Conservation (phyloP, 2,329 filamentous ascomycete species). For the Rhytidhysteron rufulum region DNA sequence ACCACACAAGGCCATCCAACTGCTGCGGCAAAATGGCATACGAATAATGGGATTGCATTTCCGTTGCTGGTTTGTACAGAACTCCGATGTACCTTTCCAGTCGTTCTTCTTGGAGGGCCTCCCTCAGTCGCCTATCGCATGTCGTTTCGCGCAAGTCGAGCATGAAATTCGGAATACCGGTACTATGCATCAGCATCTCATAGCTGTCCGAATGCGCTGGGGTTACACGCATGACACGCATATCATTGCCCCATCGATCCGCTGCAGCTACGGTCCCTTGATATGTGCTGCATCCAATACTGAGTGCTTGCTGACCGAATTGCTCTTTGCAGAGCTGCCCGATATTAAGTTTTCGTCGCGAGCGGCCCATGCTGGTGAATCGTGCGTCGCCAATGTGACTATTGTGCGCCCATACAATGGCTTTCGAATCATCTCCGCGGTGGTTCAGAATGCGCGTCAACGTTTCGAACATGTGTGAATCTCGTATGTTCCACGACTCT, state of each 20-base stretch:
- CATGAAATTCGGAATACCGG: constrained; percentile 42
- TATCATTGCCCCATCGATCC: constrained; percentile 49
- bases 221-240: constrained; percentile 40
- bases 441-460: constrained; percentile 43
- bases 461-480: constrained; percentile 52
- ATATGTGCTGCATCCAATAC: constrained; percentile 49
- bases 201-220: constrained; percentile 47
- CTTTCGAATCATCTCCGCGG: constrained; percentile 40
- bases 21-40: constrained; percentile 44
- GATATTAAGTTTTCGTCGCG: constrained; percentile 48
- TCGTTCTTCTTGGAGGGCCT: constrained; percentile 34
- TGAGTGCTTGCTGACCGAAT: constrained; percentile 35
- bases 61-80: constrained; percentile 49
- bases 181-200: constrained; percentile 49
- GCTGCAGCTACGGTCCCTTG: constrained; percentile 52
- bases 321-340: constrained; percentile 51
- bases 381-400: constrained; percentile 53
- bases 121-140: constrained; percentile 33
- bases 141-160: constrained; percentile 43
- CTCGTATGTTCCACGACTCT: constrained; percentile 50
- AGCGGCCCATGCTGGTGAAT: constrained; percentile 46
- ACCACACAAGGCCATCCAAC: constrained; percentile 50
- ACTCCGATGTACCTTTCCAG: constrained; percentile 54
- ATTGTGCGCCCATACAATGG: constrained; percentile 54
- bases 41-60: constrained; percentile 49